These are phyloP conservation scores for Rhizoclosmatium sp. DNA, from an alignment of 192 early-diverging fungal genomes.

Conservation along the genomic window DNA sequence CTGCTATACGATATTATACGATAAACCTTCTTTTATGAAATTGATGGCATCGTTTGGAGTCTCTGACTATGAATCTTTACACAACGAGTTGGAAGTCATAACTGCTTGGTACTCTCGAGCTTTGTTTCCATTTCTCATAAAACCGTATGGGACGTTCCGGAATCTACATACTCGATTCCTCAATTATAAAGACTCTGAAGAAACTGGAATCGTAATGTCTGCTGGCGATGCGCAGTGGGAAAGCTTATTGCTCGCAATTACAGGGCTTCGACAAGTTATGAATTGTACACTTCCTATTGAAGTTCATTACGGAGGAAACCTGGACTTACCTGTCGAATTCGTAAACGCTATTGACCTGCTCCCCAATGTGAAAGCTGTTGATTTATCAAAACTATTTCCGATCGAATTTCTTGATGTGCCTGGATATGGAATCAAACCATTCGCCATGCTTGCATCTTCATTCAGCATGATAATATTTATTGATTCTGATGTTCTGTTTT, in stretches of 20 bases:
- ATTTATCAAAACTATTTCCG: constrained; percentile 41
- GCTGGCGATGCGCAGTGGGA: constrained; percentile 23
- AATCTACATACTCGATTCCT: no score
- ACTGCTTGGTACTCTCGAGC: no score
- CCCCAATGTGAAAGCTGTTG: constrained; percentile 37
- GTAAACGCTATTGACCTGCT: neutral
- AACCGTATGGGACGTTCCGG: no score
- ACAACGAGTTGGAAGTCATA: no score
- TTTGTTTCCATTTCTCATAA: no score
- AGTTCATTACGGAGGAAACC: constrained; percentile 56
- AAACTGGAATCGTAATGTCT: constrained; percentile 14
- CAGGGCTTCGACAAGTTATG: constrained; percentile 32
- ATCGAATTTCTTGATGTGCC: neutral
- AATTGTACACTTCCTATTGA: constrained; percentile 62
- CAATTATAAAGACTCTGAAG: neutral
- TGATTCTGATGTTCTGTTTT: constrained; percentile 28
- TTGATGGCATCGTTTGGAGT: no score
- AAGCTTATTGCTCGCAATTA: constrained; percentile 3
- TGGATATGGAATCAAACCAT: constrained; percentile 9
- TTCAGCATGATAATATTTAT: constrained; percentile 3
- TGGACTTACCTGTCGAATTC: neutral
- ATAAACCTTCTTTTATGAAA: no score
- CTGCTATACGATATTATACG: no score
- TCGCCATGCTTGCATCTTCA: constrained; percentile 17
- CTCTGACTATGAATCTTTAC: no score